Percentiles rank a stretch among this genome's conserved stretches.
Conservation (phyloP, 106 monocot species). For the Posidonia australis region DNA sequence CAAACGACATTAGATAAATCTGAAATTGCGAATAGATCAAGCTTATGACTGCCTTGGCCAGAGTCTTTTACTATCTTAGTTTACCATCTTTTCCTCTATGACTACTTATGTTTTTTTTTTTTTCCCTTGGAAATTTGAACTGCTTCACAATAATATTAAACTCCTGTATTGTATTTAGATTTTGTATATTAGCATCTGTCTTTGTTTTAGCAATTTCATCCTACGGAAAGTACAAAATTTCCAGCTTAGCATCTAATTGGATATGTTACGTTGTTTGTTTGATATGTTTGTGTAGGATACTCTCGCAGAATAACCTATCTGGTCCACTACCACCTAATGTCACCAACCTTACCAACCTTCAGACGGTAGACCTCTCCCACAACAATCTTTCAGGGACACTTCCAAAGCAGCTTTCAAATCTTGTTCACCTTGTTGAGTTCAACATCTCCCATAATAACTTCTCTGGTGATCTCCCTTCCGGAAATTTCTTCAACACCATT, state of each 20-base stretch:
- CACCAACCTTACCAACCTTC: conserved; percentile 48
- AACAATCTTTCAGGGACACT: conserved; percentile 54
- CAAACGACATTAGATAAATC: too few relatives aligned
- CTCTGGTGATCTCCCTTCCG: conserved; percentile 59
- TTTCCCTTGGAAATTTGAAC: too few relatives aligned
- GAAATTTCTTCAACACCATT: conserved; percentile 60
- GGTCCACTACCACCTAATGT: conserved; percentile 48
- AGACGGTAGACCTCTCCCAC: conserved; percentile 54
- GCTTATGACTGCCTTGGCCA: too few relatives aligned
- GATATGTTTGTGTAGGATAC: conserved; percentile 34
- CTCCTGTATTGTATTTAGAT: too few relatives aligned
- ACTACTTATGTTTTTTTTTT: too few relatives aligned
- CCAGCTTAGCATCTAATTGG: neutral
- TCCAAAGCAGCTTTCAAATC: conserved; percentile 61
- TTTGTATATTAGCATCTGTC: too few relatives aligned
- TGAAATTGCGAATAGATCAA: too few relatives aligned
- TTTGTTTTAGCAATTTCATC: too few relatives aligned
- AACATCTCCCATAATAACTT: conserved; percentile 78
- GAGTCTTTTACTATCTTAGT: too few relatives aligned
- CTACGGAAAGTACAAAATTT: neutral
- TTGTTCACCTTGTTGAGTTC: conserved; percentile 45
- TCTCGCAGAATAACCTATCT: conserved; percentile 62
- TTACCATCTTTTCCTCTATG: too few relatives aligned
- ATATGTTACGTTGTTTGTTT: conserved; percentile 8
- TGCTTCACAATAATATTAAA: too few relatives aligned